Base-by-base conservation (phyloP, 495 filamentous ascomycete genomes). In the Cryomyces minteri region DNA sequence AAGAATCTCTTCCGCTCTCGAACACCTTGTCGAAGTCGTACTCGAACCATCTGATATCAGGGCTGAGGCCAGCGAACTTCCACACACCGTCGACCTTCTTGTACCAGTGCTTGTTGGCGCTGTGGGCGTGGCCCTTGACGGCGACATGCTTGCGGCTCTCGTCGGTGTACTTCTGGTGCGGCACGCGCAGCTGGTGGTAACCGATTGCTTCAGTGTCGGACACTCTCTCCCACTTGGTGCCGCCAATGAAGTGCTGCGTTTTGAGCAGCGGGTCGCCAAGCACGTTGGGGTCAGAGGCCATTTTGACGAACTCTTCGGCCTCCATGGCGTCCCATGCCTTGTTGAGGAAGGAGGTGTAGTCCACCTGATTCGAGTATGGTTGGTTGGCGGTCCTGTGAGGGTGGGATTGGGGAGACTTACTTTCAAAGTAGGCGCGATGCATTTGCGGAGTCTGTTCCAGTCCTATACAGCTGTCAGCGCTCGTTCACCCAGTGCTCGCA, bases 51-150 rank as follows among this genome's bases (percentile, higher is more conserved):
- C 76, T 62, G 46, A 88, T 80, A 41, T 74, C 66, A 1, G 83
- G 82, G 55, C 68, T 65, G 43, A 88, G 62, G 1, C 83, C 82
- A 1, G 81, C 80, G 60, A 86, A 84, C 64, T 86, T 88, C 83
- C 83, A 88, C 47, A 76, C 73, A 5, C 80, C 80, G 51, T 84
- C 63, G 18, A 84, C 64, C 69, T 82, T 85, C 45, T 66, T 68
- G 60, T 87, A 87, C 58, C 73, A 81, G 57, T 82, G 76, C 51
- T 71, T 70, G 58, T 80, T 82, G 46, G 74, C 76, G 43, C 71
- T 74, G 62, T 88, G 82, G 11, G 70, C 73, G 54, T 87, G 81
- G 44, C 75, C 76, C 67, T 75, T 77, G 58, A 72, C 64, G 25
- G 60, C 60, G 36, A 78, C 76, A 39, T 64, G 57, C 45, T 55